These are phyloP conservation scores for Pulveroboletus ravenelii DNA, from an alignment of 768 basidiomycete species.

Conservation along the genomic window DNA sequence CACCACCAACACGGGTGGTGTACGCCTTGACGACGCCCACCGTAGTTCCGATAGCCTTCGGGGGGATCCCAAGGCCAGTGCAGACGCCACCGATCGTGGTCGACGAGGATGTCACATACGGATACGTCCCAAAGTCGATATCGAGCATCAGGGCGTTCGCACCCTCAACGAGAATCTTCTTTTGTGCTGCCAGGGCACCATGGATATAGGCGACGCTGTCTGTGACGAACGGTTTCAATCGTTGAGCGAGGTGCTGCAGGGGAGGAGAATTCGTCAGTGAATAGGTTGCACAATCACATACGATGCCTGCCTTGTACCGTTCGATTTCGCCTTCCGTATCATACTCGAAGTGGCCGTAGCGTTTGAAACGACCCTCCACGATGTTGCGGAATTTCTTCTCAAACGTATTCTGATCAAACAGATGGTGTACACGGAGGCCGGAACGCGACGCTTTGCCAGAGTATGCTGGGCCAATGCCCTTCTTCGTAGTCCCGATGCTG, in stretches of 20 bases:
- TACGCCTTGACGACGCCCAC: slow-evolving; percentile 98
- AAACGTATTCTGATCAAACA: slow-evolving; percentile 84
- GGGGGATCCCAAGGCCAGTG: slow-evolving; percentile 96
- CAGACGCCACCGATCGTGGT: slow-evolving; percentile 94
- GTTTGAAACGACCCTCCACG: slow-evolving; percentile 96
- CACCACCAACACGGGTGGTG: slow-evolving; percentile 97
- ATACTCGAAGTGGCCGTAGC: slow-evolving; percentile 96
- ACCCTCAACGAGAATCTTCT: slow-evolving; percentile 89
- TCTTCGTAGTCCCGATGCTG: slow-evolving; percentile 97
- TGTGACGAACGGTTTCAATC: slow-evolving; percentile 81
- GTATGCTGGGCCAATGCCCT: slow-evolving; percentile 98
- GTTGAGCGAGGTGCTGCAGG: slow-evolving; percentile 69
- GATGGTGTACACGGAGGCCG: slow-evolving; percentile 92
- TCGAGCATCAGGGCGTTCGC: slow-evolving; percentile 99
- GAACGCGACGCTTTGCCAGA: slow-evolving; percentile 96
- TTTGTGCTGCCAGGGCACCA: slow-evolving; percentile 65
- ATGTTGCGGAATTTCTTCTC: slow-evolving; percentile 89
- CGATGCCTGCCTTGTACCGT: slow-evolving; percentile 74
- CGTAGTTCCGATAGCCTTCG: slow-evolving; percentile 76
- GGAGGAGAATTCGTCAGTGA: neutral
- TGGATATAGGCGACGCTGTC: slow-evolving; percentile 88
- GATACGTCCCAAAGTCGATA: slow-evolving; percentile 96
- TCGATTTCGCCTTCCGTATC: slow-evolving; percentile 95
- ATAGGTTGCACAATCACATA: neutral
- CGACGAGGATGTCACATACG: slow-evolving; percentile 92